phyloP scores from a whole-genome alignment of 768 basidiomycete species.

The Lyophyllum atratum region DNA sequence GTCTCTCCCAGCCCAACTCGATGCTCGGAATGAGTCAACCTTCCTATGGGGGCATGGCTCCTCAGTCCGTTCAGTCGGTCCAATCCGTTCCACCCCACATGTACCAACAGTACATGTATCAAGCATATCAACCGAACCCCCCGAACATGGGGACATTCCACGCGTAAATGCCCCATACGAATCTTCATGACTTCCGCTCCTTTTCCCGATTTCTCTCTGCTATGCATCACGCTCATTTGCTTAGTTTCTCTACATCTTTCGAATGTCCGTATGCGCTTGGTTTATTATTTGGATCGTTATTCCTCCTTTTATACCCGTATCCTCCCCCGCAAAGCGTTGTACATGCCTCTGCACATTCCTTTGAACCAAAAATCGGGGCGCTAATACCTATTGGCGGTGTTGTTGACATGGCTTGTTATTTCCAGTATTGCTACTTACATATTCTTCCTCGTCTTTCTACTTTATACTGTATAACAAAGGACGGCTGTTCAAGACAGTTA shows the following conservation, averaged over 20 bases:
- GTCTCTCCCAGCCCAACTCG: slow-evolving; percentile 53
- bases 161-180: slow-evolving; percentile 49
- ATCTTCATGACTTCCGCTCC: slow-evolving; percentile 41
- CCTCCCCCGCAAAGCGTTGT: slow-evolving; percentile 32
- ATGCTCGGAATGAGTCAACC: slow-evolving; percentile 68
- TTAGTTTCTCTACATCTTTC: slow-evolving; percentile 28
- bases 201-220: slow-evolving; percentile 33
- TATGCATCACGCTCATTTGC: slow-evolving; percentile 35
- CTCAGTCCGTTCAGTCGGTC: slow-evolving; percentile 39
- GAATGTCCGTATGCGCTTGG: slow-evolving; percentile 36
- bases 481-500: slow-evolving; percentile 31
- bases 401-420: slow-evolving; percentile 38
- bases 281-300: slow-evolving; percentile 35
- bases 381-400: slow-evolving; percentile 27
- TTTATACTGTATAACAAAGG: slow-evolving; percentile 49
- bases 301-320: slow-evolving; percentile 28
- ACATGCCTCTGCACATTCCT: slow-evolving; percentile 34
- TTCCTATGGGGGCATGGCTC: slow-evolving; percentile 61
- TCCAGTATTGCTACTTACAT: slow-evolving; percentile 30
- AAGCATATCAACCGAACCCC: slow-evolving; percentile 77
- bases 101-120: slow-evolving; percentile 85
- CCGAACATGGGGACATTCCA: slow-evolving; percentile 81
- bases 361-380: slow-evolving; percentile 25
- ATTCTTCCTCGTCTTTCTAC: slow-evolving; percentile 26
- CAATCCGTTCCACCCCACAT: slow-evolving; percentile 65